Percentiles rank a stretch among this genome's conserved stretches.
phyloP scores from a whole-genome alignment of 2,329 filamentous ascomycete species.

The Neopestalotiopsis clavispora region DNA sequence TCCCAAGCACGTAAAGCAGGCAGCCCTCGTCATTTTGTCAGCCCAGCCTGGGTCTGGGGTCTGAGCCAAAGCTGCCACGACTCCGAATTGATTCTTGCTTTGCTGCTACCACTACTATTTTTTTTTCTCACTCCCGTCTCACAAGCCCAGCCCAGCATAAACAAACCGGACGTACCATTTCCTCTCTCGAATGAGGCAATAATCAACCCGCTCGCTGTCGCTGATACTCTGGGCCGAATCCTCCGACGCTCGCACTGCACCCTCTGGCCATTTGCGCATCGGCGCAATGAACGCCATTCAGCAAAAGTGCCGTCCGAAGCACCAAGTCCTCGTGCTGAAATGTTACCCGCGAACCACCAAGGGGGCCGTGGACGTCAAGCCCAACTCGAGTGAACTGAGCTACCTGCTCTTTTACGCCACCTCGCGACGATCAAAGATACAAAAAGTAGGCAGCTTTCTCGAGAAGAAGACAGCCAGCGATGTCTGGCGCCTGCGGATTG shows the following conservation, averaged over 20 bases:
- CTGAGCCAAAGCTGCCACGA: constrained; percentile 10
- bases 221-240: not conserved
- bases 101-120: not conserved
- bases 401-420: constrained; percentile 97
- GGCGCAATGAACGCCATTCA: constrained; percentile 66
- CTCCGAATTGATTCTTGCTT: constrained; percentile 5
- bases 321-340: constrained; percentile 94
- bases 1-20: not conserved
- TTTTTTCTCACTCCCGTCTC: not conserved
- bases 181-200: not conserved
- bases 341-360: constrained; percentile 95
- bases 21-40: not conserved
- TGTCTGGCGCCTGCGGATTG: constrained; percentile 86
- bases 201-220: not conserved
- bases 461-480: constrained; percentile 93
- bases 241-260: not conserved
- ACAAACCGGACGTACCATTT: not conserved
- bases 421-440: constrained; percentile 91
- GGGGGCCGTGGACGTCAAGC: constrained; percentile 89
- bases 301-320: constrained; percentile 83
- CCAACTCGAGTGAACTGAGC: constrained; percentile 94
- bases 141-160: not conserved
- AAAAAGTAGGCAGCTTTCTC: constrained; percentile 93
- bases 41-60: not conserved
- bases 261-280: constrained; percentile 22